Evolutionary conservation across 257 asterid genomes (phyloP).

Genomic region (Paulownia fortunei): DNA sequence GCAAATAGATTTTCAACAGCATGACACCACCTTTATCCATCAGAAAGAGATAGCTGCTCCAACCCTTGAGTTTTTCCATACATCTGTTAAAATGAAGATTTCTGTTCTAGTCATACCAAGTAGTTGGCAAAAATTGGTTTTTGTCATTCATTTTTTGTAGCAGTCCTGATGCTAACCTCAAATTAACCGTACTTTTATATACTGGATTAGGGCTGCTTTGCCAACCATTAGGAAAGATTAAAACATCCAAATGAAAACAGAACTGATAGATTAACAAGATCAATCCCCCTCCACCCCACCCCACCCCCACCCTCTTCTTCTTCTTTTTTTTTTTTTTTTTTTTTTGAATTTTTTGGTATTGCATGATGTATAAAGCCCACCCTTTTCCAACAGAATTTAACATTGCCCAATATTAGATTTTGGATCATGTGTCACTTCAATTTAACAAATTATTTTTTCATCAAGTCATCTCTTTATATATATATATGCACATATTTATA

Average conservation of each 20-base stretch:
- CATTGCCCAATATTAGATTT: background rate
- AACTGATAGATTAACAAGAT: background rate
- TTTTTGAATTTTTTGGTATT: background rate
- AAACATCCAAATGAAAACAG: background rate
- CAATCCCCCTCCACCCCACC: background rate
- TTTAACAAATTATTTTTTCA: background rate
- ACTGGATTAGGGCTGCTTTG: background rate
- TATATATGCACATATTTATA: background rate
- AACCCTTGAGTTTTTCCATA: background rate
- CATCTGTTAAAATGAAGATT: background rate
- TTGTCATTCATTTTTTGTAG: background rate
- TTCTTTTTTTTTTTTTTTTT: background rate
- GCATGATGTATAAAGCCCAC: background rate
- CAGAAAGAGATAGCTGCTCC: slow-evolving; percentile 13
- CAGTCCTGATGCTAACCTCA: background rate
- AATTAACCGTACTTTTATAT: background rate
- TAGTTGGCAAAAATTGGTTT: background rate
- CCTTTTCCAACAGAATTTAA: slow-evolving; percentile 17
- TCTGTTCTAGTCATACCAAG: slow-evolving; percentile 12
- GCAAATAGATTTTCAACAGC: slow-evolving; percentile 3
- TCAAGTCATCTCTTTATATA: background rate
- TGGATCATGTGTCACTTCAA: slow-evolving; percentile 14
- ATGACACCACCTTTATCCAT: background rate
- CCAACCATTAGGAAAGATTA: background rate
- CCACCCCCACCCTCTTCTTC: no score